Base-by-base conservation (phyloP, 2,329 filamentous ascomycete genomes). In the Arthrinium puccinioides region DNA sequence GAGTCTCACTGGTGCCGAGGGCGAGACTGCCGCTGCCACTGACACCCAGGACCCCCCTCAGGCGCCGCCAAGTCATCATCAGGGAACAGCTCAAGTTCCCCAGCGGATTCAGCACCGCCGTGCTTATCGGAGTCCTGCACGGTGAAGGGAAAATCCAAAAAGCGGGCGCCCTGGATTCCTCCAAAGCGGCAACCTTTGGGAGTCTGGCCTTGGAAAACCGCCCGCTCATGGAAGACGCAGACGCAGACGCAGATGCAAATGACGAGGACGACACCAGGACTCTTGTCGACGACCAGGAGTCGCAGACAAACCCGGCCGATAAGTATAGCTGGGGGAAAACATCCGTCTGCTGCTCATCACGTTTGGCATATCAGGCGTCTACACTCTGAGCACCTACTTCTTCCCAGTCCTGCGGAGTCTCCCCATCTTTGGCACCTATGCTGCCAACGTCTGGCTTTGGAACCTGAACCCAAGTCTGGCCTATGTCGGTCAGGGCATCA, bases 401-500 rank as follows among this genome's bases (percentile, higher is more conserved):
- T 69, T 96, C 37, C 92, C 92, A 0, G 67, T 86, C 34, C 63
- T 97, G 15, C 82, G 88, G 38, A 83, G 86, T 47, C 67, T 98
- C n/a, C 92, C 92, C 1, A 68, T 98, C 19, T 86, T 97, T 48
- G 92, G 92, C 1, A 63, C 73, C 1, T 62, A 74, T 2, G 74
- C 94, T 6, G 88, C 88, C 0, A 64, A 75, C 1, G 77, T 77
- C 2, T 98, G 90, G 90, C 74, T 96, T 1, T 98, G 92, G 92
- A 92, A 87, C 1, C 67, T 98, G 6, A 98, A 98, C 48, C 92
- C 92, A 0, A 96, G 88, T 31, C 82, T 94, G n/a, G 92, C 92
- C 3, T 98, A 98, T 57, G 80, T 97, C 19, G 92, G 92, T 0
- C 92, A 98, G 62, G 92, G 92, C 9, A 94, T 98, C 44, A 97